Conservation (phyloP, 1,284 basidiomycete species). For the Pulchroboletus neoregius region DNA sequence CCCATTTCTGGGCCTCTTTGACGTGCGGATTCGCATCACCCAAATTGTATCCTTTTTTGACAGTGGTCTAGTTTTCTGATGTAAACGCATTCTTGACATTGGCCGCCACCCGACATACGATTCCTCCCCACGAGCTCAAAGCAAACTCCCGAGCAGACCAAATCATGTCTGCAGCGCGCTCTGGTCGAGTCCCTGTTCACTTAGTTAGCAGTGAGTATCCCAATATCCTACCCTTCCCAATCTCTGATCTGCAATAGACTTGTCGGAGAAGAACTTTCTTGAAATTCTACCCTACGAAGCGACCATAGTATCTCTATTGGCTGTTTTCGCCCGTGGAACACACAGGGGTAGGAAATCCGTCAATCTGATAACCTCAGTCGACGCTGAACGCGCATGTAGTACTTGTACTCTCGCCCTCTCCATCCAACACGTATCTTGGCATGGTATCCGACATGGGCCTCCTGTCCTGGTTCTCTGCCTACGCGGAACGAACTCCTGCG, state of each 20-base stretch:
- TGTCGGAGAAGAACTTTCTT: slow-evolving; percentile 78
- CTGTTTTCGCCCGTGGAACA: slow-evolving; percentile 61
- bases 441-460: slow-evolving; percentile 61
- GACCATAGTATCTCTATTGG: slow-evolving; percentile 57
- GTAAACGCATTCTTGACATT: slow-evolving; percentile 78
- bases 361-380: neutral
- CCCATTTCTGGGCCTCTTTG: slow-evolving; percentile 63
- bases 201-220: slow-evolving; percentile 67
- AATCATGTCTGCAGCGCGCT: slow-evolving; percentile 67
- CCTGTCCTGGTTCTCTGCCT: slow-evolving; percentile 58
- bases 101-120: slow-evolving; percentile 69
- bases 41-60: slow-evolving; percentile 11
- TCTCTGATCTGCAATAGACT: slow-evolving; percentile 42
- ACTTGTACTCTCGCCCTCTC: slow-evolving; percentile 43
- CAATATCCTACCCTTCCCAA: neutral
- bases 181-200: slow-evolving; percentile 64
- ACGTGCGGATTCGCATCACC: slow-evolving; percentile 45
- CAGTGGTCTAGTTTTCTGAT: slow-evolving; percentile 60
- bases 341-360: slow-evolving; percentile 53
- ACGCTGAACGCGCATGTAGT: slow-evolving; percentile 36
- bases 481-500: slow-evolving; percentile 45
- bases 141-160: slow-evolving; percentile 57
- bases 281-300: slow-evolving; percentile 59
- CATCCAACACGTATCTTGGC: slow-evolving; percentile 44
- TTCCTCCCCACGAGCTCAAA: slow-evolving; percentile 53